Conservation (phyloP, 495 filamentous ascomycete genomes). For the Collariella sp. region DNA sequence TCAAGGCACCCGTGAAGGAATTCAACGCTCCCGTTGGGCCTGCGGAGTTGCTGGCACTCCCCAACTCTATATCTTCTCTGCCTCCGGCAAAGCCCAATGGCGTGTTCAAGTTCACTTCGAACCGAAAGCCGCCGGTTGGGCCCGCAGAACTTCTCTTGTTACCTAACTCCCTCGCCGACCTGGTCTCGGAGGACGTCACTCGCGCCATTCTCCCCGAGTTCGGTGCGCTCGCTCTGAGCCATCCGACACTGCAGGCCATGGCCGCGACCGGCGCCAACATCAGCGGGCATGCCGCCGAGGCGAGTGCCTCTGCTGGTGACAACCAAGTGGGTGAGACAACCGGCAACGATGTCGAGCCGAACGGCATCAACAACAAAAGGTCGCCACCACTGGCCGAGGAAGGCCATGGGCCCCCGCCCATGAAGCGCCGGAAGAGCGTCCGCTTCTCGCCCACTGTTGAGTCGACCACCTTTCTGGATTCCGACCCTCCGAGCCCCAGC, state of each 20-base stretch:
- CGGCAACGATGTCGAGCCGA: background rate
- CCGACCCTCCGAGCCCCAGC: constrained; percentile 38
- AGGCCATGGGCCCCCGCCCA: background rate
- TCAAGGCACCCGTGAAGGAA: background rate
- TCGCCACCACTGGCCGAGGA: background rate
- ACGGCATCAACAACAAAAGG: background rate
- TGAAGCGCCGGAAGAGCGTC: constrained; percentile 49
- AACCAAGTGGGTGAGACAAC: background rate
- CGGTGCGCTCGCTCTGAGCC: background rate
- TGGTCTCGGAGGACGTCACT: constrained; percentile 3
- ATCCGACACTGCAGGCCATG: background rate
- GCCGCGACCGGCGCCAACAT: background rate
- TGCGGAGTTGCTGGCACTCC: constrained; percentile 20
- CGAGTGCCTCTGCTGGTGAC: constrained; percentile 16
- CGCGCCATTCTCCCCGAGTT: background rate
- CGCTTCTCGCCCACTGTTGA: constrained; percentile 55
- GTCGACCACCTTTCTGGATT: constrained; percentile 44
- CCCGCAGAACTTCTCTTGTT: constrained; percentile 24
- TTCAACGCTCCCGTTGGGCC: constrained; percentile 23
- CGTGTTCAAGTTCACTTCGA: background rate
- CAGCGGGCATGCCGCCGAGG: constrained; percentile 7
- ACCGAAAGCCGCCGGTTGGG: constrained; percentile 20
- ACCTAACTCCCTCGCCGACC: constrained; percentile 24
- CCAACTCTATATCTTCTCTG: constrained; percentile 10
- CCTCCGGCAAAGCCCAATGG: background rate